Base-by-base conservation (phyloP, 1,139 yeast species). In the Pichia sp. region DNA sequence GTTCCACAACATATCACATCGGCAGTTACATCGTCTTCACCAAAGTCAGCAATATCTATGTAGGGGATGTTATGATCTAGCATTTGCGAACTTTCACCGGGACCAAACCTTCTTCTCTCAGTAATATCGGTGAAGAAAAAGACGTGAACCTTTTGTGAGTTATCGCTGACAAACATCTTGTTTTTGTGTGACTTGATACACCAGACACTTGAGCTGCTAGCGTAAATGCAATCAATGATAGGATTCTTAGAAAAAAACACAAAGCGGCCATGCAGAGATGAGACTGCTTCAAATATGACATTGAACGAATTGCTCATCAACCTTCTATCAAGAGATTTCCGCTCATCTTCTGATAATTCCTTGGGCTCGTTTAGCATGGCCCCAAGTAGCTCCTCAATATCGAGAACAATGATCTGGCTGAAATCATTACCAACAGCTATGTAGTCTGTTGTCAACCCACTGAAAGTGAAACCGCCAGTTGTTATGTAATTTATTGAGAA, bases 21-120 rank as follows among this genome's bases (percentile, higher is more conserved):
- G 53, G 39, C 1, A 32, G 42, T 5, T 38, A 47, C 2, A 47
- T 47, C 53, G 6, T 47, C 48, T 5, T n/a, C 6, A 3, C 20
- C 20, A n/a, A n/a, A n/a, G n/a, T n/a, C n/a, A n/a, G n/a, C n/a
- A 37, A 76, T 64, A 19, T 69, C 58, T 2, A 76, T 70, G 38
- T 68, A 74, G 0, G 87, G 86, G 12, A 80, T 65, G 48, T 80
- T 79, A 47, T 76, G 80, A 10, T 66, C 51, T 13, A 79, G 42
- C 32, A 60, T 66, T 20, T 67, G 72, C 4, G 75, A 59, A 22
- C 57, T 58, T 5, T 24, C 12, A 6, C 26, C 29, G n/a, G n/a
- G n/a, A n/a, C n/a, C n/a, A n/a, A n/a, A n/a, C n/a, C n/a, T n/a
- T n/a, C n/a, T n/a, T n/a, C n/a, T n/a, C n/a, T n/a, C n/a, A n/a